Base-by-base conservation (phyloP, 2,329 filamentous ascomycete genomes). In the Penicillium sp. region DNA sequence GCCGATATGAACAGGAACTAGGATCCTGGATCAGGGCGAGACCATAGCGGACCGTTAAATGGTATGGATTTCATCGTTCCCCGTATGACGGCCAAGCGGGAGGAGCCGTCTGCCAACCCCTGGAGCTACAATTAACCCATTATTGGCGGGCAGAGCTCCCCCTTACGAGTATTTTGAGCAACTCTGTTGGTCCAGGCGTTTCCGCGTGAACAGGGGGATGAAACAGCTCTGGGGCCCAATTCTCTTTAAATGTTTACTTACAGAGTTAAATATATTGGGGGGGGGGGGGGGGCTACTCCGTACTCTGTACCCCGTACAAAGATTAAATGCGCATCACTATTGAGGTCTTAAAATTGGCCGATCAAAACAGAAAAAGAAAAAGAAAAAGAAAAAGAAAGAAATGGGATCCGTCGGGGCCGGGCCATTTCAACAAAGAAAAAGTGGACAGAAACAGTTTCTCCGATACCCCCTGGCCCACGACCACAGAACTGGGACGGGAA, bases 21-120 rank as follows among this genome's bases (percentile, higher is more conserved):
- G 6, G 35, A 47, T 37, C 35, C 42, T 46, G 45, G 28, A 40
- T 11, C 47, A 56, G 33, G 40, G 37, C 47, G 54, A 57, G 54
- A 58, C 41, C 54, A 55, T 43, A 46, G 60, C 60, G 56, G 61
- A 57, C 55, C 60, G 59, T 58, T 57, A 19, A 25, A 53, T 44
- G 51, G 45, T 8, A 26, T 17, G 3, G 17, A 43, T 33, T 22
- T 31, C 26, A 50, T n/a, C 43, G 3, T 46, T 46, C 53, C 50
- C 60, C 59, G 58, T 63, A 51, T 56, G 59, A 64, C 57, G 61
- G 59, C 48, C 46, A 36, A 30, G 42, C 60, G 62, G 62, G 62
- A 62, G 50, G 60, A 61, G 55, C 61, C 59, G 59, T 48, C 31
- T 3, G 31, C 33, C 31, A 17, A 48, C 40, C 51, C 49, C 55